Evolutionary conservation across 192 early-diverging fungal genomes (phyloP), one percentile per base, ranked within the genome.

Genomic region (Rhizophagus prolifer): DNA sequence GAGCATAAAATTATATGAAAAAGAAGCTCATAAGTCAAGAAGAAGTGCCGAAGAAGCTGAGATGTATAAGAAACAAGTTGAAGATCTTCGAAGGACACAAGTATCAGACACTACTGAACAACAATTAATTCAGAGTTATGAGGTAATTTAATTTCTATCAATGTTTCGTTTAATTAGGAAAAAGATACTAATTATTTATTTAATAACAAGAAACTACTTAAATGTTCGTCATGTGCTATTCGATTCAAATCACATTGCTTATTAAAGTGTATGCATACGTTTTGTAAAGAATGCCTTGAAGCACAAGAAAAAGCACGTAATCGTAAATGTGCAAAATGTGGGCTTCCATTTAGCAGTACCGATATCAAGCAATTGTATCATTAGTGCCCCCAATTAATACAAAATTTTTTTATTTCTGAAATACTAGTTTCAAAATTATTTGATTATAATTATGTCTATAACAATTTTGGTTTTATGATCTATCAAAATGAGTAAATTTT

Each of bases 251-350:
- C 86, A 19, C 92, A 94, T 78, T 85, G 90, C 4, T 79, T 98
- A 9, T 44, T 86, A 61, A 88, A 90, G 34, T 98, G 96, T 80
- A 96, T 95, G 95, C 96, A 98, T 72, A 90, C 90, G 31, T 98
- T 97, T 85, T 98, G 96, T 84, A 92, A 92, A 70, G 83, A 88
- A 60, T 98, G 96, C 78, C 86, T 98, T 47, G 92, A 96, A 74
- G 86, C 87, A 54, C 88, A 91, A 44, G 85, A 89, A 76, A 90
- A 92, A 47, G 92, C 93, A 0, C 85, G 95, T 12, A 94, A 96
- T 81, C 86, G 94, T 81, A 95, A 95, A 82, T 97, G 95, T 81
- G 94, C 94, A 23, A 92, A 87, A 60, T 97, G 95, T 81, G 89
- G 88, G 69, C 85, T 90, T 70, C 81, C 90, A 21, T 96, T 96